Conservation (phyloP, 1,284 basidiomycete genomes). For the Melampsora larici-populina region DNA sequence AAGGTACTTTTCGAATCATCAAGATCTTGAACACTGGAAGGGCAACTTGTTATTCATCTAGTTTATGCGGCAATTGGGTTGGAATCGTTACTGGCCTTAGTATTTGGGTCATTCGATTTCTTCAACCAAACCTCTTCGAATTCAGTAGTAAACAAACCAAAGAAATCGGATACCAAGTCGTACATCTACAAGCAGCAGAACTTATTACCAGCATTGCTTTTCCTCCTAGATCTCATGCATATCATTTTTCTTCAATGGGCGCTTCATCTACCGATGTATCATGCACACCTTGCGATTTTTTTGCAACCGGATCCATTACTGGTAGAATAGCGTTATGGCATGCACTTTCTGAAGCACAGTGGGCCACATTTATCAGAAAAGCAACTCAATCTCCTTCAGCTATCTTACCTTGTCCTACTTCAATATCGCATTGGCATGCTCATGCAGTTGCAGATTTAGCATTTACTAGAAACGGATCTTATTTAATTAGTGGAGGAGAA, state of each 20-base stretch:
- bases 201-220: slow-evolving; percentile 38
- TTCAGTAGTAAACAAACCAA: neutral
- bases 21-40: neutral
- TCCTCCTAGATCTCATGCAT: slow-evolving; percentile 30
- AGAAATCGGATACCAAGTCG: slow-evolving; percentile 10
- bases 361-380: slow-evolving; percentile 9
- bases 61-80: slow-evolving; percentile 36
- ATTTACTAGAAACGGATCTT: slow-evolving; percentile 86
- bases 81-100: slow-evolving; percentile 19
- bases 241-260: slow-evolving; percentile 28
- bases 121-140: slow-evolving; percentile 11
- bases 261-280: slow-evolving; percentile 22
- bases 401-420: slow-evolving; percentile 58
- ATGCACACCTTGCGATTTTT: slow-evolving; percentile 38
- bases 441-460: slow-evolving; percentile 85
- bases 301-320: slow-evolving; percentile 39
- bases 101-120: slow-evolving; percentile 39
- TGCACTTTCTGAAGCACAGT: slow-evolving; percentile 30
- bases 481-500: slow-evolving; percentile 90
- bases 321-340: slow-evolving; percentile 43
- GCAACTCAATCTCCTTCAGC: neutral
- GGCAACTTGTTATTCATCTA: slow-evolving; percentile 19
- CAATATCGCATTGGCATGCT: slow-evolving; percentile 92
- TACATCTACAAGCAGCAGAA: slow-evolving; percentile 25
- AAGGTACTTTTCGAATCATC: neutral